These are phyloP conservation scores for Trichoderma pleuroti DNA, from an alignment of 2,329 filamentous ascomycete species.

Conservation along the genomic window DNA sequence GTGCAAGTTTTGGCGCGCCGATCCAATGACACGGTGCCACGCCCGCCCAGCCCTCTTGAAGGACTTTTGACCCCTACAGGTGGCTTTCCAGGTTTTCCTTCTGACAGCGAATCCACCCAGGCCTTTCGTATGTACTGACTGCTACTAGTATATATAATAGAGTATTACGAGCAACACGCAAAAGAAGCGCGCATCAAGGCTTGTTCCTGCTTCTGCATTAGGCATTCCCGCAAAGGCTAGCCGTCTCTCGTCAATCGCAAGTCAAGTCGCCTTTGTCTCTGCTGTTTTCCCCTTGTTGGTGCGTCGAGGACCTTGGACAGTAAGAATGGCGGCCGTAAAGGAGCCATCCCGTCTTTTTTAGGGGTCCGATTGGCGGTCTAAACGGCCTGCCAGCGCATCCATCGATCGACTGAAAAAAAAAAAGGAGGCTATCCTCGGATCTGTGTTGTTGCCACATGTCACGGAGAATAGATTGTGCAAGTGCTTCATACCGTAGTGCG, in stretches of 20 bases:
- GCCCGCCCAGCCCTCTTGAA: background rate
- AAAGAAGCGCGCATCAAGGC: background rate
- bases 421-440: background rate
- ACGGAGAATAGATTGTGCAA: background rate
- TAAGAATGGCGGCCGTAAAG: background rate
- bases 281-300: background rate
- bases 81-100: background rate
- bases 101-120: background rate
- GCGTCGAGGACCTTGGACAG: background rate
- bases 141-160: background rate
- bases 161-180: background rate
- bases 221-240: background rate
- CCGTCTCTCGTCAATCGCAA: background rate
- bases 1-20: background rate
- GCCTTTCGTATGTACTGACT: background rate
- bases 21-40: constrained; percentile 17
- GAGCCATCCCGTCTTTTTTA: background rate
- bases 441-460: background rate
- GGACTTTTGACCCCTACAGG: background rate
- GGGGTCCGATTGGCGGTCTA: constrained; percentile 5
- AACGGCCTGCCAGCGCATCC: background rate
- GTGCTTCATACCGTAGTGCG: background rate
- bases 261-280: background rate
- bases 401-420: background rate
- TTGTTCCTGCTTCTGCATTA: background rate